Base-by-base conservation (phyloP, 2,329 filamentous ascomycete genomes). In the Neurospora sp. region DNA sequence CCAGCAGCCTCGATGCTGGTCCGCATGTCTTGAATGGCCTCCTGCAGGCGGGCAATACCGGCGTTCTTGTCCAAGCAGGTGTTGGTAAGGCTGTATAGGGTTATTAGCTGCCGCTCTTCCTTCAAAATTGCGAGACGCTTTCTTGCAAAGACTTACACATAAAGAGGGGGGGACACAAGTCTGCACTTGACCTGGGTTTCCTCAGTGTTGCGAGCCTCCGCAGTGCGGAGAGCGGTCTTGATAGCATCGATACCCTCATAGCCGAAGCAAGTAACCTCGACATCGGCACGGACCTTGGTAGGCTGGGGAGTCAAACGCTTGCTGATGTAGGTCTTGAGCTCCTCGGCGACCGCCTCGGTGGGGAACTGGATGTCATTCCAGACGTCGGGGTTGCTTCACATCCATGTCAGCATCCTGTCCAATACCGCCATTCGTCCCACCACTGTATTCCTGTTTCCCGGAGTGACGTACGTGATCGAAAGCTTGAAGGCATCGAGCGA, bases 201-300 rank as follows among this genome's bases (percentile, higher is more conserved):
- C 69, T 89, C 85, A 15, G 93, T 97, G 87, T 97, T 98, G 81
- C 91, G 90, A 72, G 92, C 92, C 84, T 99, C 96, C 71, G 96
- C 96, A 73, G 90, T 93, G 79, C 93, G 89, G 71, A 99, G 88
- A 67, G 96, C 94, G 40, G 89, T 87, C 89, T 99, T 99, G 81
- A 99, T 93, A 58, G 96, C 96, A 79, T 99, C 96, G 83, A 99
- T 99, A 75, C 96, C 96, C 77, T 98, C 96, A 80, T 98, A 99
- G 73, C 92, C 91, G 83, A 93, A 94, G 85, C 93, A 97, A 72
- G 92, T 96, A 75, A 97, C 93, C 80, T 99, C 96, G 71, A 99
- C 93, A 81, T 99, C 96, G 75, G 96, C 94, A 79, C 96, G 93
- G 74, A 99, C 93, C 85, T 99, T 99, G 76, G 94, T 98, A n/a